A percentile compares a stretch with the other conserved stretches of the same genome.
Evolutionary conservation across 495 filamentous ascomycete genomes (phyloP).

Genomic region (Letharia lupina): DNA sequence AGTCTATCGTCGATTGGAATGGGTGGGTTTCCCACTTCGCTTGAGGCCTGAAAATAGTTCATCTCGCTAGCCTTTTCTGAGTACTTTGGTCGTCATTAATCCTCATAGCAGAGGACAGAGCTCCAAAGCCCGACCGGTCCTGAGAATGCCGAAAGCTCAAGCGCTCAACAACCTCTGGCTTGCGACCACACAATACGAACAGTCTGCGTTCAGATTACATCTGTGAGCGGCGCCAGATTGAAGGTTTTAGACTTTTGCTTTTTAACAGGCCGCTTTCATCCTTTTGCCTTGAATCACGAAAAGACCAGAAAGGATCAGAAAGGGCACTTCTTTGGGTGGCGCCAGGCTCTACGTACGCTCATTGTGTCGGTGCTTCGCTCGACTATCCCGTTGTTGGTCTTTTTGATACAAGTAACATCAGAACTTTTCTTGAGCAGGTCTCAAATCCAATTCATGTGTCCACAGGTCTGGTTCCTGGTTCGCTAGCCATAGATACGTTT

Average conservation of each 20-base stretch:
- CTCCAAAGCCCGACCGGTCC: background rate
- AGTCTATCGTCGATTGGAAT: background rate
- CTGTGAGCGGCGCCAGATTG: background rate
- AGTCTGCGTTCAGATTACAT: background rate
- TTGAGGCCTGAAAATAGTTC: background rate
- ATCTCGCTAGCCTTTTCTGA: background rate
- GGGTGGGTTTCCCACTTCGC: background rate
- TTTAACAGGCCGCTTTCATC: background rate
- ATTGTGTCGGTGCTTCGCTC: background rate
- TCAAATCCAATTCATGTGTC: constrained; percentile 40
- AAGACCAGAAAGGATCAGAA: background rate
- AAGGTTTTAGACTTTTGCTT: background rate
- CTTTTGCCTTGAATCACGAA: background rate
- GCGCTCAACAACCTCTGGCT: background rate
- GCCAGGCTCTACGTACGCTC: background rate
- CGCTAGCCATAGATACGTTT: constrained; percentile 40
- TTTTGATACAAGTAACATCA: constrained; percentile 14
- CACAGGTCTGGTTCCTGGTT: constrained; percentile 35
- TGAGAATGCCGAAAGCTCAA: background rate
- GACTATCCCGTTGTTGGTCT: background rate
- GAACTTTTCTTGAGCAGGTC: constrained; percentile 41
- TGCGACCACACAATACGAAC: background rate
- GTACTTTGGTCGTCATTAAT: background rate
- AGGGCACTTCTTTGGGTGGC: background rate
- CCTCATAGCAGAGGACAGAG: background rate